phyloP scores from a whole-genome alignment of 2,329 filamentous ascomycete species.

The Aspergillus persii region DNA sequence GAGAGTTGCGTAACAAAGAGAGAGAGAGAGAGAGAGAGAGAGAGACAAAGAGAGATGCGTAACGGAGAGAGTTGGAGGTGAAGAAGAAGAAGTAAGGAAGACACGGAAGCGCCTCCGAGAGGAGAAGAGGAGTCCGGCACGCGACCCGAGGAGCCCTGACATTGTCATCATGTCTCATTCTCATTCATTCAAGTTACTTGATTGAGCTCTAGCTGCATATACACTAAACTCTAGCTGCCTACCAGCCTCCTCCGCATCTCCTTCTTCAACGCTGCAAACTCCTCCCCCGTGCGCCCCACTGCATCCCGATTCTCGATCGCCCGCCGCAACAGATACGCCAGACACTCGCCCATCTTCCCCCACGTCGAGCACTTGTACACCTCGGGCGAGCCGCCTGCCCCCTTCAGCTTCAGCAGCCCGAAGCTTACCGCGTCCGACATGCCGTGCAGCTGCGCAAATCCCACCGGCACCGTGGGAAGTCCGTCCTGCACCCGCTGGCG shows the following conservation, averaged over 20 bases:
- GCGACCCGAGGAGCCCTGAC: no score
- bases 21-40: no score
- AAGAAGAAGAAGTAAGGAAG: no score
- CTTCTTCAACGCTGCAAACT: constrained; percentile 30
- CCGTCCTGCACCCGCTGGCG: constrained; percentile 42
- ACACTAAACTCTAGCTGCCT: not conserved
- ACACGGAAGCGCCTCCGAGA: no score
- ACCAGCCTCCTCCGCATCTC: constrained; percentile 16
- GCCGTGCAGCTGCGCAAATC: constrained; percentile 58
- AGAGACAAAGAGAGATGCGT: no score
- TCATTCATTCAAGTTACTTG: no score
- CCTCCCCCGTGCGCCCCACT: constrained; percentile 50
- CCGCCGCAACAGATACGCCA: constrained; percentile 66
- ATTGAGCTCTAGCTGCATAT: no score
- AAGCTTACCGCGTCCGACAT: constrained; percentile 63
- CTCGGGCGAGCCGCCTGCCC: constrained; percentile 34
- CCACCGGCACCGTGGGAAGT: constrained; percentile 47
- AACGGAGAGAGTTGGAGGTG: no score
- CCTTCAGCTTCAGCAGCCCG: constrained; percentile 47
- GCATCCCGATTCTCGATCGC: constrained; percentile 62
- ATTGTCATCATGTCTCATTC: no score
- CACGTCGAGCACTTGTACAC: constrained; percentile 59
- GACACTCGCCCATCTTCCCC: constrained; percentile 67
- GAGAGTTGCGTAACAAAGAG: no score
- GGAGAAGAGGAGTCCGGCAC: no score